Conservation (phyloP, 257 asterid species). For the Nicotiana obtusifolia region DNA sequence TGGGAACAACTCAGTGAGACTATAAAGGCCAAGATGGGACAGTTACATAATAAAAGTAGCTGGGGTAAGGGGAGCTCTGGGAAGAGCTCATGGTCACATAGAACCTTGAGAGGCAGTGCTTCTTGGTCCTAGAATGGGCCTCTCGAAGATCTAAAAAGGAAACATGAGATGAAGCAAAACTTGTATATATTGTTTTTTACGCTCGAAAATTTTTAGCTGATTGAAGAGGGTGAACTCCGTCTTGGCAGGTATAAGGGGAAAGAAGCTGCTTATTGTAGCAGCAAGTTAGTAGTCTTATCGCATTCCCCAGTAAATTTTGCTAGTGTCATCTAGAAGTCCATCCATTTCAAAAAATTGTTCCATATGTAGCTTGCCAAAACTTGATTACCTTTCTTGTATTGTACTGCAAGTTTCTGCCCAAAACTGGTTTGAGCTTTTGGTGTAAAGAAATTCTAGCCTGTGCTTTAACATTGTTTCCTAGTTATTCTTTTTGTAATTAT, state of each 20-base stretch:
- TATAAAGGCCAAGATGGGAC: constrained; percentile 44
- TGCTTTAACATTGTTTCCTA: not conserved
- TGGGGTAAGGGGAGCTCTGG: constrained; percentile 38
- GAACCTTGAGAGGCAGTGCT: constrained; percentile 25
- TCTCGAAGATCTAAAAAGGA: constrained; percentile 44
- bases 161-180: constrained; percentile 19
- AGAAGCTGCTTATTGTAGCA: not conserved
- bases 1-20: constrained; percentile 77
- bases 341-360: not conserved
- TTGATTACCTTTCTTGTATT: not conserved
- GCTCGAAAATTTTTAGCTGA: not conserved
- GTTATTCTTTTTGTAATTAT: not conserved
- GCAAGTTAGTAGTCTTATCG: not conserved
- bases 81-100: constrained; percentile 48
- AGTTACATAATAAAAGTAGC: constrained; percentile 31
- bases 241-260: not conserved
- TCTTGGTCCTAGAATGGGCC: constrained; percentile 63
- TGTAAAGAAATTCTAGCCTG: not conserved
- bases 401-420: not conserved
- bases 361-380: not conserved
- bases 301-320: not conserved
- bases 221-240: not conserved
- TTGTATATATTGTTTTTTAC: not conserved
- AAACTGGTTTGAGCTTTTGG: not conserved
- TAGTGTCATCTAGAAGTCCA: not conserved